Evolutionary conservation across 805 yeast species (phyloP), one percentile per base, ranked within the genome.

Genomic region (Dipodascus geniculatus): DNA sequence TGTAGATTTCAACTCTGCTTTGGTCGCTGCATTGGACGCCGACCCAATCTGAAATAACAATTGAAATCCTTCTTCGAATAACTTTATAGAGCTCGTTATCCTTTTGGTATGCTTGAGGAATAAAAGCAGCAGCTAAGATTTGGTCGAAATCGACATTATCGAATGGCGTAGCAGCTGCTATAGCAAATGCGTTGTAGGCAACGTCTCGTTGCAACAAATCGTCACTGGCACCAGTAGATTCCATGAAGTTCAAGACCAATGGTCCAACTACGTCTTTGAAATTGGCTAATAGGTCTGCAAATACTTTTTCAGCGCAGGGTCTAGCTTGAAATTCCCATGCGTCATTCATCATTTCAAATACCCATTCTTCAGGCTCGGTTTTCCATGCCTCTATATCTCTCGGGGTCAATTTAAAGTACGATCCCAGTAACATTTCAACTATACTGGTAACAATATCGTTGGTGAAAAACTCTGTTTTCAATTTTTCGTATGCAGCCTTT

Each of bases 331-430:
- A 87, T 63, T 90, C 97, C 82, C 87, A 88, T 6, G 84, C 82
- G 3, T 80, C 72, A 51, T 81, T 76, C 54, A 83, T 70, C 59
- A 89, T 95, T 62, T 88, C 96, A 58, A 82, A 81, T 20, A 86
- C 81, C 87, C 95, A 93, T 65, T 88, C 96, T 65, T 89, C 98
- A 0, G 98, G 96, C 56, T 89, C 96, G 17, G 77, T 66, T 11
- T 74, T 65, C 98, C 98, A 93, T 42, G 79, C 71, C 60, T 86
- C 95, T 50, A 91, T 66, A 64, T 90, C 97, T 1, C 76, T 67
- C 0, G 91, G 88, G 55, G 82, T 79, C 50, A 90, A 67, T 54
- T 83, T 78, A 57, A 93, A 72, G 66, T 87, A 90, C 79, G 83
- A 83, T 44, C 76, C 73, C 55, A 89, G 81, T 35, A 90, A 71